Evolutionary conservation across 805 yeast genomes (phyloP).

Genomic region (Danielia oregonensis): DNA sequence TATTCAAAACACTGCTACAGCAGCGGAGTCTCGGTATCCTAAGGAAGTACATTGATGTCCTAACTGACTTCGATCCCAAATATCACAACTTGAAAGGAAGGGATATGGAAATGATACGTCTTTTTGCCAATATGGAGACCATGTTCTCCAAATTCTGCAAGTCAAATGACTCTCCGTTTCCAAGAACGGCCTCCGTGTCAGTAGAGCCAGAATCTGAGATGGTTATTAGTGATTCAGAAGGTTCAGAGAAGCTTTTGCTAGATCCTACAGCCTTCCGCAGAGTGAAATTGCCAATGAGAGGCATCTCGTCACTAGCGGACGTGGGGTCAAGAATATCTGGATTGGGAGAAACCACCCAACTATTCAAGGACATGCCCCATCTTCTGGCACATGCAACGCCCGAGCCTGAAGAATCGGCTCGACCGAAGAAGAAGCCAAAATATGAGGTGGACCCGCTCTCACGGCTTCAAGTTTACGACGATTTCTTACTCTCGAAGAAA

Average conservation of each 20-base stretch:
- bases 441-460: conserved; percentile 4
- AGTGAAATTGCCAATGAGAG: not conserved
- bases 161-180: conserved; percentile 6
- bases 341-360: conserved; percentile 15
- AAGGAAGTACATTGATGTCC: conserved; percentile 6
- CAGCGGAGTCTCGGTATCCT: conserved; percentile 17
- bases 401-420: conserved; percentile 8
- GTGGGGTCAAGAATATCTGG: conserved; percentile 13
- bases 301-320: conserved; percentile 11
- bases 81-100: no score
- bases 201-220: conserved; percentile 10
- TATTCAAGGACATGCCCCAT: conserved; percentile 19
- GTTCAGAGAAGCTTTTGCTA: conserved; percentile 10
- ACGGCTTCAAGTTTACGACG: conserved; percentile 28
- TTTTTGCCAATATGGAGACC: conserved; percentile 4
- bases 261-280: not conserved
- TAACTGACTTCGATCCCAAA: no score
- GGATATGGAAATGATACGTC: no score
- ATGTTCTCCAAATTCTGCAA: conserved; percentile 9
- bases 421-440: conserved; percentile 3
- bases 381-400: conserved; percentile 12
- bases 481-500: conserved; percentile 21
- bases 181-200: not conserved
- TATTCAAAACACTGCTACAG: conserved; percentile 19
- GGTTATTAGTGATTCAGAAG: conserved; percentile 24